phyloP scores from a whole-genome alignment of 306 rosid species.

The Vigna unguiculata region DNA sequence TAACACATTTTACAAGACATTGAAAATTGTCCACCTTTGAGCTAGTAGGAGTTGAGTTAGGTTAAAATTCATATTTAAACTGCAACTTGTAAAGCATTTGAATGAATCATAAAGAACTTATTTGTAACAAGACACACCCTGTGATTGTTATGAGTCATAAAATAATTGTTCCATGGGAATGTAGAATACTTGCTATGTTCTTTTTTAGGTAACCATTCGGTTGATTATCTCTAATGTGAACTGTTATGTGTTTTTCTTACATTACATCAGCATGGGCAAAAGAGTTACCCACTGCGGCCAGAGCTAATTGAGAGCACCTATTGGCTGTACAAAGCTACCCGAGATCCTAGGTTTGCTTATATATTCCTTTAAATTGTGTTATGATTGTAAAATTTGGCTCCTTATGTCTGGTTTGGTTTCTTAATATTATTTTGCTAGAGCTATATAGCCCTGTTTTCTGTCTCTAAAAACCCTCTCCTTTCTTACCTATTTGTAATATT shows the following conservation, averaged over 20 bases:
- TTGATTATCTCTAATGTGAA: slow-evolving; percentile 38
- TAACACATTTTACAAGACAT: background rate
- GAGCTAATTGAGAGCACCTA: slow-evolving; percentile 98
- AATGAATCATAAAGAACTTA: slow-evolving; percentile 6
- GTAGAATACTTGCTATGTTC: background rate
- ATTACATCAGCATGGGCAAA: slow-evolving; percentile 80
- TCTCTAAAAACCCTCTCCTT: slow-evolving; percentile 11
- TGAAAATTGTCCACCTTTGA: background rate
- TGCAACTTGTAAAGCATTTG: slow-evolving; percentile 7
- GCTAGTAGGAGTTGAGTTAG: background rate
- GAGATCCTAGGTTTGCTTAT: slow-evolving; percentile 85
- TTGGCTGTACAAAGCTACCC: slow-evolving; percentile 97
- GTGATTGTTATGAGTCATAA: slow-evolving; percentile 6
- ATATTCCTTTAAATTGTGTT: slow-evolving; percentile 41
- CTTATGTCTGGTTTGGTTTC: slow-evolving; percentile 41
- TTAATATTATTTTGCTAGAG: slow-evolving; percentile 16
- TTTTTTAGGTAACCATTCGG: background rate
- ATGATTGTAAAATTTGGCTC: slow-evolving; percentile 26
- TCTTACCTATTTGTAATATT: slow-evolving; percentile 1
- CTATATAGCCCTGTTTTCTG: slow-evolving; percentile 21
- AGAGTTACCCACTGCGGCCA: slow-evolving; percentile 93
- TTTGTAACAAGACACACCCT: background rate
- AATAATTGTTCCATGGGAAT: slow-evolving; percentile 7
- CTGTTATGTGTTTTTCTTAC: slow-evolving; percentile 4
- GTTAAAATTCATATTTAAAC: background rate